Base-by-base conservation (phyloP, 2,329 filamentous ascomycete species). In the Penicillium oxalicum region DNA sequence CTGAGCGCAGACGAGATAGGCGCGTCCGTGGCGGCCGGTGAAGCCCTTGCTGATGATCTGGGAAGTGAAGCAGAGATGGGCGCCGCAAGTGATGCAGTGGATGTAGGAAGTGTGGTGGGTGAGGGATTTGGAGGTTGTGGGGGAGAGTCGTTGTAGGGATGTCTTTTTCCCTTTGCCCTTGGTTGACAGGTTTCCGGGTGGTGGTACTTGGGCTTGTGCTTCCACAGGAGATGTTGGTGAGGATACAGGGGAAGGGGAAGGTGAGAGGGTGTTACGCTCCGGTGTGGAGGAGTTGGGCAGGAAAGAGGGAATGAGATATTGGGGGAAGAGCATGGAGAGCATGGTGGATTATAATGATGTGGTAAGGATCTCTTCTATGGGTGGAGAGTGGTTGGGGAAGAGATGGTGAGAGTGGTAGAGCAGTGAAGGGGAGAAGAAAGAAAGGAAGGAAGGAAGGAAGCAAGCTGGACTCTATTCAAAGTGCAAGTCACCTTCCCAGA, bases 41-140 rank as follows among this genome's bases (percentile, higher is more conserved):
- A 84, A 84, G 46, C 81, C 81, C 68, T 83, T 83, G 68, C 72
- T 77, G 59, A 84, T 79, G 49, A 84, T 82, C 53, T 81, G 79
- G 5, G 74, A 74, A 12, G 77, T 77, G 46, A 79, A 71, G 53
- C 79, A 79, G 40, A 84, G 72, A 59, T 83, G 78, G 9, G 77
- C 70, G 36, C 79, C 75, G 61, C 81, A 84, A 55, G 76, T 75
- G 27, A 75, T 72, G 65, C 81, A 84, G 57, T 75, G 77, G 25
- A 84, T 73, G 62, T 78, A 77, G 2, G 80, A 80, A 42, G 70
- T 66, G 58, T 78, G 71, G 48, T 70, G 71, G 43, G 65, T 53
- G 12, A 79, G 68, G 58, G 71, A 77, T 49, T 62, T 62, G 18
- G 55, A 46, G n/a, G 49, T 43, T 36, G 40, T 37, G 38, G 26